Percentiles rank a stretch among this genome's conserved stretches.
Evolutionary conservation across 805 yeast genomes (phyloP).

Genomic region (Kodamaea kaohsiungensis): DNA sequence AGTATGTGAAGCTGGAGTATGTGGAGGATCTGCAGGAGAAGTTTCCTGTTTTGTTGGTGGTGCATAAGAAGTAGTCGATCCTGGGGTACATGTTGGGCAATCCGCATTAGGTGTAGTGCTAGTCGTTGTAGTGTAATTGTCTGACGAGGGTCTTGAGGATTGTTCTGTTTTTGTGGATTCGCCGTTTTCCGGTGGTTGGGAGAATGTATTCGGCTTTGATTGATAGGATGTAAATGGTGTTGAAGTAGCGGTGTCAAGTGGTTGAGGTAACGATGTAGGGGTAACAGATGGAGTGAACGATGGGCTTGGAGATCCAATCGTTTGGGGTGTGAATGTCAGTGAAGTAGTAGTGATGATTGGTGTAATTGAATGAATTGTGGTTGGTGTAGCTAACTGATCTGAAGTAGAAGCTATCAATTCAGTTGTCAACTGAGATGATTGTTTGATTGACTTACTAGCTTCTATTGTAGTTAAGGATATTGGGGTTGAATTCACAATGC

Average conservation of each 20-base stretch:
- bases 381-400: not conserved
- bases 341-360: no score
- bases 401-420: no score
- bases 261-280: no score
- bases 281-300: not conserved
- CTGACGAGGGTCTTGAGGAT: not conserved
- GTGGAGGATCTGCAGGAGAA: not conserved
- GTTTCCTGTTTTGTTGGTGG: not conserved
- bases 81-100: not conserved
- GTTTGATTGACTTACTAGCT: not conserved
- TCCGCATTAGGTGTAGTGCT: not conserved
- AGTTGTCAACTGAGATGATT: not conserved
- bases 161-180: not conserved
- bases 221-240: no score
- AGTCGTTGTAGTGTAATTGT: not conserved
- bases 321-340: no score
- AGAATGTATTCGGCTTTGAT: not conserved
- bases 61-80: not conserved
- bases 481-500: not conserved
- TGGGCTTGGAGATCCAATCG: no score
- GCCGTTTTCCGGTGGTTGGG: not conserved
- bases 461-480: not conserved
- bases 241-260: no score
- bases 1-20: not conserved
- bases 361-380: not conserved